These are phyloP conservation scores for Cyclocybe cylindracea DNA, from an alignment of 768 basidiomycete species.

Conservation along the genomic window DNA sequence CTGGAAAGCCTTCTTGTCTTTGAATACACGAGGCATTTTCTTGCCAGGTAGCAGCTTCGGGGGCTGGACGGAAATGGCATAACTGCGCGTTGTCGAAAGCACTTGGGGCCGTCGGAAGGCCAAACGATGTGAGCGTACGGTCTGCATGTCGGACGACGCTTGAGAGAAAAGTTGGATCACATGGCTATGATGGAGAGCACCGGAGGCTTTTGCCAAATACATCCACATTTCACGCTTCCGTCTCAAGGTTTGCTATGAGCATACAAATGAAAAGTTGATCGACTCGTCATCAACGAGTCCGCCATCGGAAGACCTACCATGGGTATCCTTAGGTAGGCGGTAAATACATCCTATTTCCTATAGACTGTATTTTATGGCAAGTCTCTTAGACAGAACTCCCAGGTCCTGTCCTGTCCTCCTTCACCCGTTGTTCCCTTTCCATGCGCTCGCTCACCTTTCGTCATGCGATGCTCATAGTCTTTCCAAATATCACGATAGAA, in stretches of 20 bases:
- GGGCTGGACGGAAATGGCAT: conserved; percentile 55
- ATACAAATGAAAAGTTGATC: too few species aligned
- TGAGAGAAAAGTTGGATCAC: conserved; percentile 19
- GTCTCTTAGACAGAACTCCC: conserved; percentile 74
- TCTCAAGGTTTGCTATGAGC: too few species aligned
- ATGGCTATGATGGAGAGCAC: conserved; percentile 2
- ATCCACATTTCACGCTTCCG: neutral
- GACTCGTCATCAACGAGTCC: too few species aligned
- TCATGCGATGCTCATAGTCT: conserved; percentile 94
- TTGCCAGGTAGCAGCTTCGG: conserved; percentile 55
- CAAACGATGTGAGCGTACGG: conserved; percentile 68
- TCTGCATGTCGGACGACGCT: conserved; percentile 8
- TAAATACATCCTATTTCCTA: neutral
- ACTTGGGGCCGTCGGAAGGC: conserved; percentile 76
- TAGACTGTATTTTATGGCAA: neutral
- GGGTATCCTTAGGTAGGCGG: neutral
- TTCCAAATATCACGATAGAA: conserved; percentile 74
- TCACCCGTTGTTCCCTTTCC: conserved; percentile 68
- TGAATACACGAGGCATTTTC: conserved; percentile 65
- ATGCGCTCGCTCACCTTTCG: conserved; percentile 78
- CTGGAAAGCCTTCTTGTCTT: conserved; percentile 78
- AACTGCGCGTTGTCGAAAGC: conserved; percentile 65
- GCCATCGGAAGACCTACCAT: too few species aligned
- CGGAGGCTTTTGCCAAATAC: conserved; percentile 15
- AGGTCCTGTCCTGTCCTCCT: conserved; percentile 81